Percentiles rank a stretch among this genome's conserved stretches.
These are phyloP conservation scores for Waltergamsia citrina DNA, from an alignment of 2,329 filamentous ascomycete species.

Conservation along the genomic window DNA sequence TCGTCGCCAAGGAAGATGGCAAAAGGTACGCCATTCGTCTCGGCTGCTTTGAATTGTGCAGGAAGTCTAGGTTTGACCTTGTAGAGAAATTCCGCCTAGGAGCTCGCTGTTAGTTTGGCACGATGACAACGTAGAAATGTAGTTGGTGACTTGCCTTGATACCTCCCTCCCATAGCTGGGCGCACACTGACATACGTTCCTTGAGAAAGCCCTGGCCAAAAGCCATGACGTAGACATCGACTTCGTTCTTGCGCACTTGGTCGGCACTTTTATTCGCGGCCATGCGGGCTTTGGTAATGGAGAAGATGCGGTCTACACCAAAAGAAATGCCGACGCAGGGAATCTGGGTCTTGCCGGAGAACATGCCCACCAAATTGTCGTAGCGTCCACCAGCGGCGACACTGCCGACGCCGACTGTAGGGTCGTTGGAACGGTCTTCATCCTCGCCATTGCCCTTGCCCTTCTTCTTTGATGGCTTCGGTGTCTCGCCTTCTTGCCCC, in stretches of 20 bases:
- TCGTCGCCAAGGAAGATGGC: slow-evolving; percentile 87
- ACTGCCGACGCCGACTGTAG: slow-evolving; percentile 75
- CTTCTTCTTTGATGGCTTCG: slow-evolving; percentile 38
- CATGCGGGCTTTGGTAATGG: slow-evolving; percentile 73
- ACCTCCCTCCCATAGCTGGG: slow-evolving; percentile 73
- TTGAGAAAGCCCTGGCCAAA: slow-evolving; percentile 81
- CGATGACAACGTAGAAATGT: slow-evolving; percentile 9
- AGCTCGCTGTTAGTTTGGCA: slow-evolving; percentile 12
- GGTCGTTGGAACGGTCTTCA: slow-evolving; percentile 65
- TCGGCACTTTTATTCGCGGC: slow-evolving; percentile 51
- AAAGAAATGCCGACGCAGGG: slow-evolving; percentile 65
- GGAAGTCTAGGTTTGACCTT: slow-evolving; percentile 87
- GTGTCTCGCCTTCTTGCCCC: slow-evolving; percentile 5
- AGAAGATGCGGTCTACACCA: slow-evolving; percentile 91
- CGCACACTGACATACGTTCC: slow-evolving; percentile 75
- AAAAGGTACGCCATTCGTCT: slow-evolving; percentile 70
- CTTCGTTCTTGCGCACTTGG: slow-evolving; percentile 59
- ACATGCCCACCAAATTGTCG: slow-evolving; percentile 91
- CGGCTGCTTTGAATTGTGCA: slow-evolving; percentile 85
- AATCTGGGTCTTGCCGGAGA: slow-evolving; percentile 73
- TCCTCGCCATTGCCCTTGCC: slow-evolving; percentile 35
- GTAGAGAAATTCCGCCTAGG: slow-evolving; percentile 69
- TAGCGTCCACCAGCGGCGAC: slow-evolving; percentile 87
- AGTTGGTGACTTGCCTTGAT: slow-evolving; percentile 53
- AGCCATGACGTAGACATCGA: slow-evolving; percentile 92